phyloP scores from a whole-genome alignment of 225 moss, liverwort and hornwort species.

The Physcomitrellopsis africana region DNA sequence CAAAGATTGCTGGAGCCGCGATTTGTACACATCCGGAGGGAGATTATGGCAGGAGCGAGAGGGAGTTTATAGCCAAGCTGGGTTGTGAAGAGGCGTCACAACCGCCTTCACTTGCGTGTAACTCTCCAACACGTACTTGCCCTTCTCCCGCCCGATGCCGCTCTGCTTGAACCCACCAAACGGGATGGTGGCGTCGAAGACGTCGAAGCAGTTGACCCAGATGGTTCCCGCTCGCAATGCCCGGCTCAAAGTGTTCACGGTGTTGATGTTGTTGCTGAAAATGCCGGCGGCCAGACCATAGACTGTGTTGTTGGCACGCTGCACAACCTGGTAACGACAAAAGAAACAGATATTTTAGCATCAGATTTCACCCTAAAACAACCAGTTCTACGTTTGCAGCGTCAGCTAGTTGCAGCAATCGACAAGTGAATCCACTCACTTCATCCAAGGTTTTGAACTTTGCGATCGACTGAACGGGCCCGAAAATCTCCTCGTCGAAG shows the following conservation, averaged over 20 bases:
- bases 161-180: slow-evolving; percentile 97
- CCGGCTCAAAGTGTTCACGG: slow-evolving; percentile 70
- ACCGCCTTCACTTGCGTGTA: slow-evolving; percentile 92
- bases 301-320: slow-evolving; percentile 66
- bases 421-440: too few relatives aligned
- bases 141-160: slow-evolving; percentile 90
- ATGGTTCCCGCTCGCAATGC: slow-evolving; percentile 70
- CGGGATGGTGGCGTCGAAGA: slow-evolving; percentile 73
- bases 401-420: too few relatives aligned
- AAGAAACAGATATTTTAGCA: neutral
- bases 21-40: neutral
- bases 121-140: slow-evolving; percentile 67
- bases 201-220: slow-evolving; percentile 82
- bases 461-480: slow-evolving; percentile 69
- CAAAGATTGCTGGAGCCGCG: neutral
- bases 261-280: slow-evolving; percentile 69
- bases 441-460: slow-evolving; percentile 39
- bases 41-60: too few relatives aligned
- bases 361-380: neutral
- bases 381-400: too few relatives aligned
- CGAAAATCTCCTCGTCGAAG: slow-evolving; percentile 89
- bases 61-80: slow-evolving; percentile 61
- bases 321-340: slow-evolving; percentile 50
- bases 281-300: slow-evolving; percentile 88
- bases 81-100: slow-evolving; percentile 58